Base-by-base conservation (phyloP, 2,329 filamentous ascomycete genomes). In the Epicoccum nigrum region DNA sequence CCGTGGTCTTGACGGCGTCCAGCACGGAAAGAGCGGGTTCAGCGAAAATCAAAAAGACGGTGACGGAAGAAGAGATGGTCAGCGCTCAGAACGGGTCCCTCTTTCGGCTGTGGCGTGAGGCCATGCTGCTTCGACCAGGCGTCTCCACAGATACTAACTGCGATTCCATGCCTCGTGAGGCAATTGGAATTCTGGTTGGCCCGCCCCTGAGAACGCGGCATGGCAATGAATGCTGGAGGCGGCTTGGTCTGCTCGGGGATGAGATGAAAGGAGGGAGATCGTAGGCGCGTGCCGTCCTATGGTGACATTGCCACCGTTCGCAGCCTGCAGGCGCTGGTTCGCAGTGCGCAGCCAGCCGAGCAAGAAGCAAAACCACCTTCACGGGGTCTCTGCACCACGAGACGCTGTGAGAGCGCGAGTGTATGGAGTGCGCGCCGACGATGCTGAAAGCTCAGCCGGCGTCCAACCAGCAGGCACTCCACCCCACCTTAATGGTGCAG, bases 191-290 rank as follows among this genome's bases (percentile, higher is more conserved):
- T 54, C 21, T 49, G 45, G 45, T 48, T 54, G 51, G 51, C 34
- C 45, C 40, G 28, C 51, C 51, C 51, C 51, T 54, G 51, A 54
- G 38, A 35, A 30, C 34, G 40, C 51, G 51, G 51, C 34, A 44
- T 37, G 40, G 35, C 31, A 34, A 45, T 27, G 28, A 34, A 45
- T 27, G 28, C 27, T 42, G 35, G 17, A 53, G 45, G 16, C 34
- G 51, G 45, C 45, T 35, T 54, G 40, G 37, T 45, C n/a, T 40
- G 43, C 27, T 52, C 43, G 38, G 38, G 38, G 49, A 47, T 27
- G 38, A 61, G 60, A 64, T 63, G 60, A 62, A 58, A 58, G 60
- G 59, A 56, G 38, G 56, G 41, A 37, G 52, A 60, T 62, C 48
- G 38, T 43, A 50, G 23, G 50, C 53, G 48, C 51, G 43, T 43